Evolutionary conservation across 2,329 filamentous ascomycete genomes (phyloP).

Genomic region (Beauveria sp.): DNA sequence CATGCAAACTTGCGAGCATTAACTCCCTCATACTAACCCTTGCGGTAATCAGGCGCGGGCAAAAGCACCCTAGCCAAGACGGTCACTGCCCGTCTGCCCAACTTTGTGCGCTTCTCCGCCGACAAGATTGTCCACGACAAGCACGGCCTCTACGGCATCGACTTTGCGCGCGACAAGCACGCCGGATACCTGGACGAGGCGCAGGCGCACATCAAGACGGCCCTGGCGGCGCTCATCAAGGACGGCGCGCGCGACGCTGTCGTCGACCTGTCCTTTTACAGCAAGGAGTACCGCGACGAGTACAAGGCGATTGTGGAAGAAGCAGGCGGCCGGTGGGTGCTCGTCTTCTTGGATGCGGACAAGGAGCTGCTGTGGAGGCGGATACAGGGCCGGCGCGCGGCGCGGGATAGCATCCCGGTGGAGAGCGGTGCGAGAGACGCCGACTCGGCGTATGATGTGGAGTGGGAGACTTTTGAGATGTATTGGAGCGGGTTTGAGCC

Average conservation of each 20-base stretch:
- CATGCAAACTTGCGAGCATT: no score
- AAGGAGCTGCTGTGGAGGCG: slow-evolving; percentile 23
- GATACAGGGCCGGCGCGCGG: slow-evolving; percentile 20
- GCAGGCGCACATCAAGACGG: slow-evolving; percentile 1
- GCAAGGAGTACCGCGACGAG: slow-evolving; percentile 23
- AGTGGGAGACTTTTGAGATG: slow-evolving; percentile 8
- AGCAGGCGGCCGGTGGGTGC: slow-evolving; percentile 22
- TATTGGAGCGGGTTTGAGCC: slow-evolving; percentile 6
- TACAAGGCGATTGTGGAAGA: slow-evolving; percentile 20
- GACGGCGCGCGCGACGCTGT: slow-evolving; percentile 19
- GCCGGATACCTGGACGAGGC: slow-evolving; percentile 3
- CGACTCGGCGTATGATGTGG: slow-evolving; percentile 10
- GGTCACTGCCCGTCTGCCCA: background rate
- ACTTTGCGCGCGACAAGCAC: slow-evolving; percentile 8
- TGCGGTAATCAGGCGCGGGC: background rate
- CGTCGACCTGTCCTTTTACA: slow-evolving; percentile 25
- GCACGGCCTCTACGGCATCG: slow-evolving; percentile 10
- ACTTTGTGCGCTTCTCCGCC: slow-evolving; percentile 7
- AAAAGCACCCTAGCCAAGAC: slow-evolving; percentile 12
- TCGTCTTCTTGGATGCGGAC: slow-evolving; percentile 20
- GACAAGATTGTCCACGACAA: slow-evolving; percentile 2
- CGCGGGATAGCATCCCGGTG: slow-evolving; percentile 6
- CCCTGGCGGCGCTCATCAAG: slow-evolving; percentile 12
- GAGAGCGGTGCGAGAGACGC: slow-evolving; percentile 3
- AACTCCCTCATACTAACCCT: background rate